phyloP scores from a whole-genome alignment of 2,329 filamentous ascomycete species.

The Ophiostoma triangulosporum region DNA sequence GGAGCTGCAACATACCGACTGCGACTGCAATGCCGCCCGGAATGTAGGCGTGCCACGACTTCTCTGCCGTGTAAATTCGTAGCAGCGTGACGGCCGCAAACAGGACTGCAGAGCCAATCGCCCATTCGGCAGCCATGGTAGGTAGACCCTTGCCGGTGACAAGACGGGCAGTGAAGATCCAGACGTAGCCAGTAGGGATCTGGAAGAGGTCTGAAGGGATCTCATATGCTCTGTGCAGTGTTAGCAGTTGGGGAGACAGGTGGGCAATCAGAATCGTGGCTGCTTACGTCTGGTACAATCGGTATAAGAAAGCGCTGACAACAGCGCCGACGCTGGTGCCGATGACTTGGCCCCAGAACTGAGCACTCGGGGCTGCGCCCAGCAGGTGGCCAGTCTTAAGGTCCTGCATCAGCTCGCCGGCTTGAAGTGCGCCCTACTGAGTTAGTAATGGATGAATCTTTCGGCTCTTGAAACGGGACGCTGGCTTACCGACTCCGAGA shows the following conservation, averaged over 20 bases:
- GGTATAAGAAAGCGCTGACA: constrained; percentile 75
- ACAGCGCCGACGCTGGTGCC: constrained; percentile 77
- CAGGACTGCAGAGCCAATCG: constrained; percentile 56
- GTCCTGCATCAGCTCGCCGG: constrained; percentile 93
- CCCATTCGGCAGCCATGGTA: constrained; percentile 68
- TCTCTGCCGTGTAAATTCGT: constrained; percentile 44
- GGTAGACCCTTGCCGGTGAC: constrained; percentile 86
- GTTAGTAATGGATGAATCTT: constrained; percentile 40
- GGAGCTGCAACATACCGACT: constrained; percentile 46
- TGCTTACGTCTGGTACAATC: constrained; percentile 58
- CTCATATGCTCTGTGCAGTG: constrained; percentile 52
- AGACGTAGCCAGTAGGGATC: constrained; percentile 88
- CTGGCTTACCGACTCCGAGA: constrained; percentile 28
- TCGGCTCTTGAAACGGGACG: constrained; percentile 24
- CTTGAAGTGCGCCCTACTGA: constrained; percentile 66
- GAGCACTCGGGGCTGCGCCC: constrained; percentile 81
- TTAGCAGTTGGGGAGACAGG: neutral
- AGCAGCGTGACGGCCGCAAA: constrained; percentile 60
- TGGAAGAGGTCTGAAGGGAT: constrained; percentile 85
- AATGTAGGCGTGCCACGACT: constrained; percentile 59
- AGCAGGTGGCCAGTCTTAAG: constrained; percentile 91
- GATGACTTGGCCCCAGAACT: constrained; percentile 94
- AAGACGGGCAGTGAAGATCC: constrained; percentile 90
- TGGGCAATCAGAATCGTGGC: neutral
- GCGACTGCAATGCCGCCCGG: constrained; percentile 94